These are phyloP conservation scores for Chrysochromulina tobinii DNA, from an alignment of 78 protist genomes.

Conservation along the genomic window DNA sequence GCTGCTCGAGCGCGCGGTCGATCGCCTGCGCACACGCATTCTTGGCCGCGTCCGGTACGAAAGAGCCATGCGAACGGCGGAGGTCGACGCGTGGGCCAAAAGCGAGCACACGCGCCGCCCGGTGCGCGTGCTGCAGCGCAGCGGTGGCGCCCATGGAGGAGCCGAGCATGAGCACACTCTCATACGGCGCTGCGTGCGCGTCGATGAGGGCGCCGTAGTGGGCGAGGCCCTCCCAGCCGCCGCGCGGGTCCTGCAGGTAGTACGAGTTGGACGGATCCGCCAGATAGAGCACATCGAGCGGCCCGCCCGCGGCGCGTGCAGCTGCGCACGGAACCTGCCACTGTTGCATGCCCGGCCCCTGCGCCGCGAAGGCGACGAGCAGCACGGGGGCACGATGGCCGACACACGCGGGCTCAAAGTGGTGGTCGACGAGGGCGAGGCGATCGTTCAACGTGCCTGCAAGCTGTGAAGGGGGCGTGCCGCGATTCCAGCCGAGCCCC, in stretches of 20 bases:
- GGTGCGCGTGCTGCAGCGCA: not conserved
- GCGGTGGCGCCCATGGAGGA: not conserved
- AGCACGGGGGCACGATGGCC: not conserved
- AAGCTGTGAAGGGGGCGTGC: no score
- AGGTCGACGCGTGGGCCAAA: not conserved
- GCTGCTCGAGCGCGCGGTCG: not conserved
- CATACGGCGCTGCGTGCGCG: not conserved
- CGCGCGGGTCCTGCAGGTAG: not conserved
- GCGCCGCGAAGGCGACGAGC: not conserved
- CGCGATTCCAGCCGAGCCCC: not conserved
- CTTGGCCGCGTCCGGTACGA: not conserved
- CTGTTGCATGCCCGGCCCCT: slow-evolving; percentile 5
- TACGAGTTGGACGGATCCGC: not conserved
- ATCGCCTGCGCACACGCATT: not conserved
- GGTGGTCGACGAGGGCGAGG: not conserved
- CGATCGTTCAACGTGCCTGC: not conserved
- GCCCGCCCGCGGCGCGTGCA: not conserved
- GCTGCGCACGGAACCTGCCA: not conserved
- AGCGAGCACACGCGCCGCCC: not conserved
- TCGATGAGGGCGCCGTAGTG: no score
- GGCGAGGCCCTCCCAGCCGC: no score
- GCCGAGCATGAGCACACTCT: not conserved
- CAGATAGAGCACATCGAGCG: not conserved
- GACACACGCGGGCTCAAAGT: not conserved
- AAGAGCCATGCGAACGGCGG: not conserved